Evolutionary conservation across 495 filamentous ascomycete genomes (phyloP).

Genomic region (Diplogelasinospora grovesii): DNA sequence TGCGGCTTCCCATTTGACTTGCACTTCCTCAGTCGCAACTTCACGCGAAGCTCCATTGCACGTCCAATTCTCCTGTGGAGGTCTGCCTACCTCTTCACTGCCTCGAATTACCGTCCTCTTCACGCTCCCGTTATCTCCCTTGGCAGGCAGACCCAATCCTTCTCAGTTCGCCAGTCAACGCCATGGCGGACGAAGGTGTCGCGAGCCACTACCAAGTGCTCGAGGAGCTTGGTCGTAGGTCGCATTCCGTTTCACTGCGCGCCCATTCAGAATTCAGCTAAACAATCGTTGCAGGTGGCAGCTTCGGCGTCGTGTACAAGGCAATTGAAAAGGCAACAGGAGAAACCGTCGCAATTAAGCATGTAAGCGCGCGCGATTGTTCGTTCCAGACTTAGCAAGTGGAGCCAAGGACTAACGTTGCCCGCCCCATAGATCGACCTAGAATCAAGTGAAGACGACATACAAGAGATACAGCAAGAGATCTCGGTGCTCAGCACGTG

Average conservation of each 20-base stretch:
- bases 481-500: conserved; percentile 94
- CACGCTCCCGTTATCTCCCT: too few species aligned
- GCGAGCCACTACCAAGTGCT: conserved; percentile 79
- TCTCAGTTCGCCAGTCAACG: conserved; percentile 15
- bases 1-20: neutral
- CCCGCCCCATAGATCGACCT: conserved; percentile 72
- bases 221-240: conserved; percentile 88
- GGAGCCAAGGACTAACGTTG: conserved; percentile 15
- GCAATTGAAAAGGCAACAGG: conserved; percentile 79
- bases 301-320: conserved; percentile 96
- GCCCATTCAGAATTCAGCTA: neutral
- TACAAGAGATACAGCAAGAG: conserved; percentile 95
- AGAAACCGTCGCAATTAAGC: conserved; percentile 87
- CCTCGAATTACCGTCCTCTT: neutral
- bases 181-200: conserved; percentile 59
- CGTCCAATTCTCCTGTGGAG: neutral
- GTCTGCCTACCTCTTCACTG: neutral
- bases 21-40: neutral
- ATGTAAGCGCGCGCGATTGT: conserved; percentile 64
- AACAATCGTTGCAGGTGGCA: conserved; percentile 71
- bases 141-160: too few species aligned
- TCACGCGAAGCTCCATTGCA: neutral
- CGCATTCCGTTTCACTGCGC: neutral
- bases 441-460: conserved; percentile 95
- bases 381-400: too few species aligned